Evolutionary conservation across 257 asterid genomes (phyloP).

Genomic region (Prunella vulgaris): DNA sequence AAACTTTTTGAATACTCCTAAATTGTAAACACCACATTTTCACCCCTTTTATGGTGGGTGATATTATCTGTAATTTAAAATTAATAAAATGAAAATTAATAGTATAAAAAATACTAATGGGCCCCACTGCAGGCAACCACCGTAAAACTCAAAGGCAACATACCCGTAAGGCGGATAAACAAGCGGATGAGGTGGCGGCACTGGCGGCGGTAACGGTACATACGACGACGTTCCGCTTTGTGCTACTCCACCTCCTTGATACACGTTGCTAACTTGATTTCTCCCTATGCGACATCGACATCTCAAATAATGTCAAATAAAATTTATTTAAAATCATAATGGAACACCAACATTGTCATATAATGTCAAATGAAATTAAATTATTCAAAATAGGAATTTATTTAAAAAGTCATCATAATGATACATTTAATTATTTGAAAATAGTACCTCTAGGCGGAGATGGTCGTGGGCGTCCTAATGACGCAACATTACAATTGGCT

Average conservation of each 20-base stretch:
- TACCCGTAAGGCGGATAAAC: slow-evolving; percentile 95
- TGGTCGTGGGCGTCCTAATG: slow-evolving; percentile 88
- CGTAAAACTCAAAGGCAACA: slow-evolving; percentile 10
- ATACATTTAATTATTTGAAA: no score
- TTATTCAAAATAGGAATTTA: no score
- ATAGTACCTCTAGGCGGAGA: slow-evolving; percentile 55
- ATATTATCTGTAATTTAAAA: no score
- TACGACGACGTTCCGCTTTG: slow-evolving; percentile 53
- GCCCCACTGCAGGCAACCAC: background rate
- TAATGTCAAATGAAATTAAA: background rate
- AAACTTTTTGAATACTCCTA: background rate
- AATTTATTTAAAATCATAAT: no score
- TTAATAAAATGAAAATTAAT: background rate
- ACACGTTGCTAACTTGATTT: slow-evolving; percentile 50
- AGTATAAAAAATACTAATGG: background rate
- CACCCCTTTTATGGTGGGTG: no score
- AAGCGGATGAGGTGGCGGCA: slow-evolving; percentile 50
- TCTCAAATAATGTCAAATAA: no score
- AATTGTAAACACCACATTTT: no score
- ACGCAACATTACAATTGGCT: slow-evolving; percentile 93
- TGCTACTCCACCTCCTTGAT: slow-evolving; percentile 48
- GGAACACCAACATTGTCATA: no score
- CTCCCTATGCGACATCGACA: slow-evolving; percentile 38
- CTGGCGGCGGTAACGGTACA: slow-evolving; percentile 52
- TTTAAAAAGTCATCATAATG: no score